Conservation (phyloP, 2,329 filamentous ascomycete genomes). For the Plectosphaerella plurivora region DNA sequence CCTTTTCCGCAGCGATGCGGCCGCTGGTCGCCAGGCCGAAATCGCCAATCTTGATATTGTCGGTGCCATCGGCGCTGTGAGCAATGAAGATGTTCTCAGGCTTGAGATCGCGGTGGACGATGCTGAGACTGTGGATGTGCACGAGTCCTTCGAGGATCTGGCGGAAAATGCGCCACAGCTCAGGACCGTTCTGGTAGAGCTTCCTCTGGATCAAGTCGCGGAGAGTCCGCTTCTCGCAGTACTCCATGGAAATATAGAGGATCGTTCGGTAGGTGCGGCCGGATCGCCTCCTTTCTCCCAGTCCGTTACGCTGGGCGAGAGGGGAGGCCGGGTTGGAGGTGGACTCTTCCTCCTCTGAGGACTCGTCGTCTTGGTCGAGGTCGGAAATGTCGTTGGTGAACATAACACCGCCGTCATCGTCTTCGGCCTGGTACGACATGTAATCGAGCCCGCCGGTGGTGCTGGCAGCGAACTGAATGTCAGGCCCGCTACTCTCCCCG, state of each 20-base stretch:
- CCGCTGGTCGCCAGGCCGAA: conserved; percentile 92
- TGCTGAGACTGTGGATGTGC: conserved; percentile 85
- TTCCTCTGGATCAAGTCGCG: conserved; percentile 79
- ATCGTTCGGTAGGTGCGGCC: conserved; percentile 62
- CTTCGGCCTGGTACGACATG: conserved; percentile 67
- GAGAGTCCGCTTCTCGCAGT: conserved; percentile 89
- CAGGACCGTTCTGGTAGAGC: conserved; percentile 67
- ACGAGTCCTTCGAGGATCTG: conserved; percentile 86
- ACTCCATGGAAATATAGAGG: conserved; percentile 98
- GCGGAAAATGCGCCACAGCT: conserved; percentile 86
- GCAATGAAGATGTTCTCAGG: conserved; percentile 95
- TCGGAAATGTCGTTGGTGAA: conserved; percentile 27
- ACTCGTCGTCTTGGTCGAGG: conserved; percentile 28
- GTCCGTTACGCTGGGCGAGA: conserved; percentile 3
- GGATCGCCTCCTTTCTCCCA: conserved; percentile 18
- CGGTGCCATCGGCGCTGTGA: conserved; percentile 63
- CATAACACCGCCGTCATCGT: conserved; percentile 22
- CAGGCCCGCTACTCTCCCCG: conserved; percentile 13
- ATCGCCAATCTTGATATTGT: conserved; percentile 93
- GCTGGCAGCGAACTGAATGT: conserved; percentile 54
- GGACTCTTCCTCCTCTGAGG: conserved; percentile 17
- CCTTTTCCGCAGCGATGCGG: conserved; percentile 63
- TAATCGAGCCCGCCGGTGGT: conserved; percentile 86
- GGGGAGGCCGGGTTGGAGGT: background rate
- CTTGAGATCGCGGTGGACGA: conserved; percentile 94